Percentiles rank a stretch among this genome's conserved stretches.
Conservation (phyloP, 2,329 filamentous ascomycete genomes). For the Aspergillus sp. region DNA sequence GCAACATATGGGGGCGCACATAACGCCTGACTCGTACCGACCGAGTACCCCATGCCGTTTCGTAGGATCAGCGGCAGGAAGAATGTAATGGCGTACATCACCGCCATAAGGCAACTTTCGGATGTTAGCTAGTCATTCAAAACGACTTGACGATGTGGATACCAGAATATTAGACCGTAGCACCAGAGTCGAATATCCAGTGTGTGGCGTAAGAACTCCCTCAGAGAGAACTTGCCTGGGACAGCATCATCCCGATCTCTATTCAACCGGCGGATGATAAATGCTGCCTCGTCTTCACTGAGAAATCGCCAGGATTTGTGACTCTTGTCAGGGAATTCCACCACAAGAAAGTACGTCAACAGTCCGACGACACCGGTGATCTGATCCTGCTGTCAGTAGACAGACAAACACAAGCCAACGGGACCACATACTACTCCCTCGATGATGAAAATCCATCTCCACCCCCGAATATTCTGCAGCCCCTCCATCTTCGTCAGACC, state of each 20-base stretch:
- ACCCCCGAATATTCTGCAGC: conserved; percentile 42
- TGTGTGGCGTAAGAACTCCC: not conserved
- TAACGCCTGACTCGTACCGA: not conserved
- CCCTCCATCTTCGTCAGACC: conserved; percentile 44
- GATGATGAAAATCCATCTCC: conserved; percentile 57
- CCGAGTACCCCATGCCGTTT: conserved; percentile 54
- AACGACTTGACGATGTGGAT: not conserved
- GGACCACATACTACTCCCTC: conserved; percentile 42
- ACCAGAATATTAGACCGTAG: not conserved
- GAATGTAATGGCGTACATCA: conserved; percentile 71
- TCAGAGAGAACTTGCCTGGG: not conserved
- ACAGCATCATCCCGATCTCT: not conserved
- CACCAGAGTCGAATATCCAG: not conserved
- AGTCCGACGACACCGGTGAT: conserved; percentile 16
- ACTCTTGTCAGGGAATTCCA: conserved; percentile 37
- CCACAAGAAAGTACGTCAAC: conserved; percentile 31
- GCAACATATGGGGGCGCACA: not conserved
- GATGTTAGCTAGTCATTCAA: not conserved
- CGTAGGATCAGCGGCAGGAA: conserved; percentile 73
- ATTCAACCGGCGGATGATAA: conserved; percentile 28
- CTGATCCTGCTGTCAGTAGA: not conserved
- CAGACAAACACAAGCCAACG: too few relatives aligned
- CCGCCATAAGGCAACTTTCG: conserved; percentile 59
- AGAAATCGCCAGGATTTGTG: conserved; percentile 33
- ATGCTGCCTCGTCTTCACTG: conserved; percentile 41